Evolutionary conservation across 768 basidiomycete species (phyloP), one percentile per base, ranked within the genome.

Genomic region (Lactifluus pinguis): DNA sequence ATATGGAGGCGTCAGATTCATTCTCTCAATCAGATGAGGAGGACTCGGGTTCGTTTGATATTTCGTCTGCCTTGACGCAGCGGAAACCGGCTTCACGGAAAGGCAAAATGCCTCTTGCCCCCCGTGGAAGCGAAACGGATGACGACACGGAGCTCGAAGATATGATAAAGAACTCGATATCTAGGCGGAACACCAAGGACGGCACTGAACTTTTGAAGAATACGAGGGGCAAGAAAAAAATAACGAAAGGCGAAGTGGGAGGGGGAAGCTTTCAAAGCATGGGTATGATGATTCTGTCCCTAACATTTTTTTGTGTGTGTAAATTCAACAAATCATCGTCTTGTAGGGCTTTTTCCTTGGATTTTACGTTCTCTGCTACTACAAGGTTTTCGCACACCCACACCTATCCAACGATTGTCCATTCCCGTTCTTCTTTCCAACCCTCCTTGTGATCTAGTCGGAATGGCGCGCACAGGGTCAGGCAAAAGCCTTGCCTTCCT

Each of bases 401-500:
- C 97, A 0, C 97, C 97, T 0, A 98, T 99, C 53, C 97, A 99
- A 72, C 84, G 95, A 6, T 80, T 89, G 25, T 77, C 93, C 3
- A 90, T 99, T 49, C 97, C 97, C 6, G 77, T 85, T 19, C 81
- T 97, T 45, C 82, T 98, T 42, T 73, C 86, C 13, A 83, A 81
- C 45, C 93, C 95, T 44, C 92, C 94, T 9, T 79, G 89, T 55
- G 95, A 97, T 74, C 83, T 99, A 14, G 92, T 98, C 14, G 95
- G 92, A 45, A 99, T 98, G 97, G 95, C 97, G 41, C 83, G 97
- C 41, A 99, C 97, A 4, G 97, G 97, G 45, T 97, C 94, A 2
- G 97, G 97, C 61, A 98, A 98, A 76, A 95, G 95, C 10, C 82
- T 99, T 39, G 95, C 95, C 19, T 99, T 95, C 71, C 83, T 98